Evolutionary conservation across 129 eudicot genomes (phyloP).

Genomic region (Ambrosia trifida): DNA sequence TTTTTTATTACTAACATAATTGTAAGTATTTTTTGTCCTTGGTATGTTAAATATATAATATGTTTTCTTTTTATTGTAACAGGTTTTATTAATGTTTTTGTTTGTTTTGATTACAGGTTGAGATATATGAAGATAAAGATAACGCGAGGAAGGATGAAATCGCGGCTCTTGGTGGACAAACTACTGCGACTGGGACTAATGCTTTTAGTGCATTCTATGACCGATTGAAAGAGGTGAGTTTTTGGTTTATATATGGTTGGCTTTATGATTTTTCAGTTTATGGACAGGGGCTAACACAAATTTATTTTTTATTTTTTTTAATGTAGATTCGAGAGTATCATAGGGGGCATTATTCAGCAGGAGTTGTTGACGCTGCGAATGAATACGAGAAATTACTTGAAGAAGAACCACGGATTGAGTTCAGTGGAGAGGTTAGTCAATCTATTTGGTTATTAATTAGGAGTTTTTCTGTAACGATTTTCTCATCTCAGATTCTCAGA

Average conservation of each 20-base stretch:
- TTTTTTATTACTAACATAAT: no score
- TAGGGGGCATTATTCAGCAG: constrained; percentile 90
- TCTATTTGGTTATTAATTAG: not conserved
- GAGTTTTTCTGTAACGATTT: not conserved
- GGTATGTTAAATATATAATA: no score
- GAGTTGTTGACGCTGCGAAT: constrained; percentile 68
- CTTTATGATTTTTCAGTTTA: no score
- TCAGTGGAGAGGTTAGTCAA: constrained; percentile 86
- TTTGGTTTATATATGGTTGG: not conserved
- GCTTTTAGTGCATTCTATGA: not conserved
- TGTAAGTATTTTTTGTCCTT: no score
- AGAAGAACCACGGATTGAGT: constrained; percentile 86
- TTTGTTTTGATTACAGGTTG: not conserved
- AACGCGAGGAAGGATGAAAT: not conserved
- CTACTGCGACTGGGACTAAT: not conserved
- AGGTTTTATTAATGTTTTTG: not conserved
- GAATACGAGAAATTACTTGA: constrained; percentile 78
- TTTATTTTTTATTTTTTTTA: not conserved
- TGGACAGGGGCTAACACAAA: not conserved
- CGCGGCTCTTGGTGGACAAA: constrained; percentile 8
- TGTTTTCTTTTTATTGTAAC: not conserved
- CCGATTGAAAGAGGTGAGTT: not conserved
- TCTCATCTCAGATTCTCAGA: no score
- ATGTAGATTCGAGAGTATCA: constrained; percentile 88
- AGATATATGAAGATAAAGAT: not conserved